These are phyloP conservation scores for Phyllosticta paracitricarpa DNA, from an alignment of 2,329 filamentous ascomycete species.

Conservation along the genomic window DNA sequence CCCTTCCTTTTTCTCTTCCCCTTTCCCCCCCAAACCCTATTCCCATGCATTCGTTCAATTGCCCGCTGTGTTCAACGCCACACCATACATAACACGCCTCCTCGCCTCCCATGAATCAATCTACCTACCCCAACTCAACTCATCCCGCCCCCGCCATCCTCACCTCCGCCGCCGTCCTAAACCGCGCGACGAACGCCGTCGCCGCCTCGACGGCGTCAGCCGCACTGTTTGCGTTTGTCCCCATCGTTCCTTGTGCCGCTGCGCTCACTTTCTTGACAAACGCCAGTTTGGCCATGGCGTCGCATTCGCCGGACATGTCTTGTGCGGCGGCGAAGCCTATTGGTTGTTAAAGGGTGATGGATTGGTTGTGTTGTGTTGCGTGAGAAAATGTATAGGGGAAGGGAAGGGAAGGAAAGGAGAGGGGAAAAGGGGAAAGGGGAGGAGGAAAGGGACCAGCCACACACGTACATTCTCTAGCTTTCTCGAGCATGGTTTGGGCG, in stretches of 20 bases:
- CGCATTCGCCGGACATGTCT: constrained; percentile 60
- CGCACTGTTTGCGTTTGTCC: background rate
- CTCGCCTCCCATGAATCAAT: background rate
- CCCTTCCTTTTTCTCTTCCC: too few relatives aligned
- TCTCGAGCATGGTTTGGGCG: constrained; percentile 24
- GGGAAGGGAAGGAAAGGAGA: background rate
- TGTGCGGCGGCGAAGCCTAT: constrained; percentile 55
- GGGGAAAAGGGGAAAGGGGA: background rate
- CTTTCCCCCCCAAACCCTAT: too few relatives aligned
- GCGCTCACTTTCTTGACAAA: constrained; percentile 60
- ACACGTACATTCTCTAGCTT: constrained; percentile 25
- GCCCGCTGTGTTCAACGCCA: too few relatives aligned
- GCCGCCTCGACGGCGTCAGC: background rate
- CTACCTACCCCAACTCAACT: background rate
- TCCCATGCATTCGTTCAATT: too few relatives aligned
- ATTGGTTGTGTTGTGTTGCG: background rate
- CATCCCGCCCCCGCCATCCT: background rate
- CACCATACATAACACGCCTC: too few relatives aligned
- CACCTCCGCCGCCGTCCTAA: background rate
- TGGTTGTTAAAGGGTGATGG: background rate
- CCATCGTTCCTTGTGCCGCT: constrained; percentile 14
- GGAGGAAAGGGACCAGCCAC: too few relatives aligned
- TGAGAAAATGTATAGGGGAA: background rate
- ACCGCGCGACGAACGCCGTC: background rate
- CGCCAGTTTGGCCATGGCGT: constrained; percentile 74